Evolutionary conservation across 768 basidiomycete genomes (phyloP).

Genomic region (Flagelloscypha sp.): DNA sequence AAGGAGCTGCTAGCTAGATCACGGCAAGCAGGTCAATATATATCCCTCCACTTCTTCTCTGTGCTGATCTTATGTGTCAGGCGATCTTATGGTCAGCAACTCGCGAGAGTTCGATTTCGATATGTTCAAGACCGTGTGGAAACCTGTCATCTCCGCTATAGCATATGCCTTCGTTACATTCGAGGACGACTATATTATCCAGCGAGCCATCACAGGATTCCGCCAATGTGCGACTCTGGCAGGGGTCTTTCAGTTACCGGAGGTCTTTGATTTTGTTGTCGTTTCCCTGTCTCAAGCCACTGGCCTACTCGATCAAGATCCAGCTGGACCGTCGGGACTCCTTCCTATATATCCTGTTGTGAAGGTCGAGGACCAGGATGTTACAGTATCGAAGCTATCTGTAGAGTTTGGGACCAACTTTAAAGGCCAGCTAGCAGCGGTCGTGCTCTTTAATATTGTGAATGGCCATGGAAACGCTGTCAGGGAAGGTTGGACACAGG

Average conservation of each 20-base stretch:
- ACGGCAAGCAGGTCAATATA: conserved; percentile 59
- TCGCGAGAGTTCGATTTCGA: conserved; percentile 75
- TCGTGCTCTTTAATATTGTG: conserved; percentile 94
- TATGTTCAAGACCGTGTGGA: conserved; percentile 95
- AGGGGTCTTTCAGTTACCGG: conserved; percentile 78
- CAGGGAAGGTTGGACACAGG: conserved; percentile 91
- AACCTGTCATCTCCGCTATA: conserved; percentile 86
- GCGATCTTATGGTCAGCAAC: conserved; percentile 69
- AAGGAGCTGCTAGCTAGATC: conserved; percentile 85
- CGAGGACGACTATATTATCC: conserved; percentile 94
- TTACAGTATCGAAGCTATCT: conserved; percentile 88
- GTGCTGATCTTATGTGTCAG: conserved; percentile 22
- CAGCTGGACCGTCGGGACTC: too few species aligned
- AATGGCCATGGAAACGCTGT: conserved; percentile 93
- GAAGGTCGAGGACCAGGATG: conserved; percentile 79
- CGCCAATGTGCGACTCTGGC: conserved; percentile 93
- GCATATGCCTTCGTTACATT: conserved; percentile 94
- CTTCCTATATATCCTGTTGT: conserved; percentile 84
- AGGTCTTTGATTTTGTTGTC: conserved; percentile 96
- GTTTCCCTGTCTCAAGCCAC: conserved; percentile 89
- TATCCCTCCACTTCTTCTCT: not conserved
- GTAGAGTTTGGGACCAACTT: conserved; percentile 93
- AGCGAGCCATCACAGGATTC: conserved; percentile 93
- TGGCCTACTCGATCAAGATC: conserved; percentile 67
- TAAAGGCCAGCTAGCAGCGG: conserved; percentile 91